Base-by-base conservation (phyloP, 2,329 filamentous ascomycete genomes). In the Aspergillus viridinutans region DNA sequence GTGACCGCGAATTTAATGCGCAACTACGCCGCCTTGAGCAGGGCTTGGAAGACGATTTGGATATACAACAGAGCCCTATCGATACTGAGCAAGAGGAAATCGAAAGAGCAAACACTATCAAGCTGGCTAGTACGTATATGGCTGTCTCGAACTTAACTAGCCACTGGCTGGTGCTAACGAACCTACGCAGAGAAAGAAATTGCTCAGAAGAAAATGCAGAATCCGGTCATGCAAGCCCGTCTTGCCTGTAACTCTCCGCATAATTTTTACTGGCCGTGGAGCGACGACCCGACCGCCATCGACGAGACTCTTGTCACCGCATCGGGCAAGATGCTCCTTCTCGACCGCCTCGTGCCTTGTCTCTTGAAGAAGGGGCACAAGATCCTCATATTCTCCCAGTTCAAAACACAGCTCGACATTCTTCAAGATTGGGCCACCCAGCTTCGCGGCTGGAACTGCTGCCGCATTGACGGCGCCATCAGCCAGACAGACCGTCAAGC, bases 241-340 rank as follows among this genome's bases (percentile, higher is more conserved):
- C 83, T 97, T 0, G 91, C 90, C 10, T 97, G 94, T 74, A 96
- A 99, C 72, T 90, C 87, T 0, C 94, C 94, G 0, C 92, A 97
- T 74, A 96, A 97, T 69, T 97, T 99, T 72, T 97, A 96, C 75
- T 95, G 92, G 70, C 93, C 94, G 0, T 97, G 93, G 84, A 80
- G 83, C 5, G 81, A 84, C 17, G 80, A 82, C 1, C 81, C 83
- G 5, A 72, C 82, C 0, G 78, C 83, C 0, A 78, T 91, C 0
- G 92, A 97, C 66, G 89, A 95, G 68, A 88, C 83, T 1, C 83
- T 99, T 5, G 84, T 99, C 35, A 93, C 89, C 0, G 85, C 90
- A 0, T 96, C 92, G 0, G 94, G 94, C 14, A 99, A 99, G 72
- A 97, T 99, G 91, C 83, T 97, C 2, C 83, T 99, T 0, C 83